These are phyloP conservation scores for Didymella pomorum DNA, from an alignment of 2,329 filamentous ascomycete genomes.

Conservation along the genomic window DNA sequence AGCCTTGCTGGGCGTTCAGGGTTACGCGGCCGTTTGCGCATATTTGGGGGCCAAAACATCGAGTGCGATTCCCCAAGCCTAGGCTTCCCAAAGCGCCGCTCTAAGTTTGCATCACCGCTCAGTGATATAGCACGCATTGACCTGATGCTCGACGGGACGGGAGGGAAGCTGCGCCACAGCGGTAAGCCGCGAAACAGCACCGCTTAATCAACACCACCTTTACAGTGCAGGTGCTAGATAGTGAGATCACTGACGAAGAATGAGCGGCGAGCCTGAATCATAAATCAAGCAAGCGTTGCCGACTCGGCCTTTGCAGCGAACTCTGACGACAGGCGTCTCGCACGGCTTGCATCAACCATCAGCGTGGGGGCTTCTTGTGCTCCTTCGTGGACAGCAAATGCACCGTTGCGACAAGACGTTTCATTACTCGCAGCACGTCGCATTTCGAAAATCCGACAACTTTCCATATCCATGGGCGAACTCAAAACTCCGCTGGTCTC, in stretches of 20 bases:
- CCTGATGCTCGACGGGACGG: neutral
- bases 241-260: neutral
- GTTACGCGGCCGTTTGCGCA: constrained; percentile 2
- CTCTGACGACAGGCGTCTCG: neutral
- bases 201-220: neutral
- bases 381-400: neutral
- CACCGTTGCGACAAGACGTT: neutral
- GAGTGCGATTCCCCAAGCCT: neutral
- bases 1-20: constrained; percentile 22
- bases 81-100: neutral
- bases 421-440: neutral
- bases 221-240: neutral
- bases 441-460: neutral
- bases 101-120: neutral
- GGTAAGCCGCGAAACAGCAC: constrained; percentile 26
- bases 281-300: neutral
- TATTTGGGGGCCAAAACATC: constrained; percentile 7
- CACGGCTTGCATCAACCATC: neutral
- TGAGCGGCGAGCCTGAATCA: neutral
- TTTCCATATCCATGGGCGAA: neutral
- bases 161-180: constrained; percentile 30
- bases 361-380: neutral
- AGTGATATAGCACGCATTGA: neutral
- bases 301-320: neutral
- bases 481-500: neutral